A percentile compares a stretch with the other conserved stretches of the same genome.
Evolutionary conservation across 164 flowering plant species (phyloP).

Genomic region (Piper betle): DNA sequence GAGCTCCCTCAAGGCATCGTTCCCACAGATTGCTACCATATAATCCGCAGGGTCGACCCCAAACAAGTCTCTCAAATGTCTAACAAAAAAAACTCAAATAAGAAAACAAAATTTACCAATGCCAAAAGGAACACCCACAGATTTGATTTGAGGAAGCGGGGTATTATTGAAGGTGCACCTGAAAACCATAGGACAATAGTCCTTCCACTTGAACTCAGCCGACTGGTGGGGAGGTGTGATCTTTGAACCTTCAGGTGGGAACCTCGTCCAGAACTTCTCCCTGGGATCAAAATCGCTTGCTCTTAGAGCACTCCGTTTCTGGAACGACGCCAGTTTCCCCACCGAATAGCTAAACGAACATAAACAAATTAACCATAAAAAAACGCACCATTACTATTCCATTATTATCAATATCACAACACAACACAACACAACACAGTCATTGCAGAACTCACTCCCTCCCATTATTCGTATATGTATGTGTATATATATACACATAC

Average conservation of each 20-base stretch:
- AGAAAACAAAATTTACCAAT: background rate
- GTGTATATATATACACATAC: too few relatives aligned
- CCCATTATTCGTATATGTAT: too few relatives aligned
- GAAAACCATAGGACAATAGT: slow-evolving; percentile 53
- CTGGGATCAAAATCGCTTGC: slow-evolving; percentile 27
- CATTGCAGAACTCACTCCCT: too few relatives aligned
- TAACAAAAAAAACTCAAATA: slow-evolving; percentile 11
- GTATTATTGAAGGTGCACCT: slow-evolving; percentile 15
- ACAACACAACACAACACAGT: too few relatives aligned
- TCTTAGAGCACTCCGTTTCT: slow-evolving; percentile 16
- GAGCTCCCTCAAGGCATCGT: slow-evolving; percentile 55
- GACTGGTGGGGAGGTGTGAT: slow-evolving; percentile 41
- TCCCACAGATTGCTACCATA: slow-evolving; percentile 61
- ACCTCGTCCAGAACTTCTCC: slow-evolving; percentile 30
- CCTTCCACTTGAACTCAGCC: slow-evolving; percentile 44
- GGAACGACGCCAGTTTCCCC: slow-evolving; percentile 14
- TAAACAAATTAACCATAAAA: background rate
- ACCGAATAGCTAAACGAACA: slow-evolving; percentile 11
- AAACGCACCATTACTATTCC: background rate
- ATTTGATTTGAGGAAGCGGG: background rate
- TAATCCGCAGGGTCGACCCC: slow-evolving; percentile 56
- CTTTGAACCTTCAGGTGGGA: slow-evolving; percentile 39
- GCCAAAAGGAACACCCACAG: background rate
- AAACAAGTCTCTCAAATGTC: slow-evolving; percentile 48
- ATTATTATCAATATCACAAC: background rate